Evolutionary conservation across 139 green algal genomes (phyloP), one percentile per base, ranked within the genome.

Genomic region (Desmodesmus armatus): DNA sequence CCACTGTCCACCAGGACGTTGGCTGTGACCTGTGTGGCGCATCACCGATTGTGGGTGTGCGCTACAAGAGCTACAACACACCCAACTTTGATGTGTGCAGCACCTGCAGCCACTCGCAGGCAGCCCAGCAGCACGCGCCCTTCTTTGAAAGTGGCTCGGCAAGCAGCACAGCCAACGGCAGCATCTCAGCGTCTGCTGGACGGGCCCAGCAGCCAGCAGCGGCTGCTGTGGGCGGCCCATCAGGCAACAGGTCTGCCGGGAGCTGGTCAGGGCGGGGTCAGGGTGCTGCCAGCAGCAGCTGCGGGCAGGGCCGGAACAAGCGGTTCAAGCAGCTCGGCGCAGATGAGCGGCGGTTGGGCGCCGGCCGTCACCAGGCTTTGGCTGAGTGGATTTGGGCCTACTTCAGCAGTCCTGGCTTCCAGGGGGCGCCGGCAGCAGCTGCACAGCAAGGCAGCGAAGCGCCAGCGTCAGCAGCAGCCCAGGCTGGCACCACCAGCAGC

Each of bases 21-120:
- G 67, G 47, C 0, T 94, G 90, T 58, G 85, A 92, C 85, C 0
- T 81, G 21, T 94, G 90, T 74, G 49, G 82, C 25, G 2, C 7
- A 23, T 71, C 29, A 21, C 91, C 91, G 17, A 88, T 94, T 37
- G 33, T 83, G 1, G 91, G 91, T 29, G 7, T 73, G 2, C 85
- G 89, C 2, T 47, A 80, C 65, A 84, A 84, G 35, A 84, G 75
- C 72, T 49, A 33, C 44, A 15, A 76, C 7, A 77, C 40, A 43
- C 58, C 55, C 4, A 70, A 82, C 72, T 87, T 53, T n/a, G 60
- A 82, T 33, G 82, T 87, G 0, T 87, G 82, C 44, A 15, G 27
- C 31, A 63, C 55, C 40, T 87, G 82, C 72, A 41, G 53, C 21
- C 39, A 41, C 13, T 67, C 55, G 3, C 41, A 55, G 23, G 82